A percentile compares a stretch with the other conserved stretches of the same genome.
These are phyloP conservation scores for Fusarium beomiforme DNA, from an alignment of 2,329 filamentous ascomycete species.

Conservation along the genomic window DNA sequence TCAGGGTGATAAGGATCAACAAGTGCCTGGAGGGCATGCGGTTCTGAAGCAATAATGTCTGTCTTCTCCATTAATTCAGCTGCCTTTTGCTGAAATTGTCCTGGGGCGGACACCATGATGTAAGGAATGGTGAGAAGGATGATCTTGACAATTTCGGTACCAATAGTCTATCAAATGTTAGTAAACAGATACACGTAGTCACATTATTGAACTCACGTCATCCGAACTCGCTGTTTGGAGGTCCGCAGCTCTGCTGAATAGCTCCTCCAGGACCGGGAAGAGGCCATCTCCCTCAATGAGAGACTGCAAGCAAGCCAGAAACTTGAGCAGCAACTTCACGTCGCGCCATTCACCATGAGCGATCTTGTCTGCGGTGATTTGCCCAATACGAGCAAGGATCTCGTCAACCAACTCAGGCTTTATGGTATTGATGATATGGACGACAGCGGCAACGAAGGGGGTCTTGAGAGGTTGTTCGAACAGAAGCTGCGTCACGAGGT, in stretches of 20 bases:
- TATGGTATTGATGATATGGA: constrained; percentile 81
- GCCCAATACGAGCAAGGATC: constrained; percentile 71
- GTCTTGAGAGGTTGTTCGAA: constrained; percentile 96
- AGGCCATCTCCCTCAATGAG: constrained; percentile 85
- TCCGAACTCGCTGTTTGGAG: constrained; percentile 93
- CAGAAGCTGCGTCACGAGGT: constrained; percentile 78
- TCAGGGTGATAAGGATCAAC: constrained; percentile 85
- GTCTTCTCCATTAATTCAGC: constrained; percentile 89
- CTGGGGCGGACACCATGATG: constrained; percentile 77
- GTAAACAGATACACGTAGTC: not conserved
- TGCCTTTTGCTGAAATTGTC: constrained; percentile 77
- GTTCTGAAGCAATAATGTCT: constrained; percentile 90
- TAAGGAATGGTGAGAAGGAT: constrained; percentile 96
- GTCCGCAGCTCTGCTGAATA: constrained; percentile 92
- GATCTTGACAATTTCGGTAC: constrained; percentile 93
- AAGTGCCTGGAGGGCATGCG: constrained; percentile 83
- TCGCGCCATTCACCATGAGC: constrained; percentile 84
- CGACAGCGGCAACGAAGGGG: constrained; percentile 88
- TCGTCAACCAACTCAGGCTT: constrained; percentile 79
- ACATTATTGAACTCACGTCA: constrained; percentile 70
- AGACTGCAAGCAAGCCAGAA: constrained; percentile 86
- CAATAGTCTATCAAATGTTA: constrained; percentile 62
- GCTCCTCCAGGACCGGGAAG: constrained; percentile 84
- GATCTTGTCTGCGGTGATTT: constrained; percentile 73
- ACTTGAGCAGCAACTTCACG: constrained; percentile 89